Evolutionary conservation across 768 basidiomycete species (phyloP), one percentile per base, ranked within the genome.

Genomic region (Roridomyces roridus): DNA sequence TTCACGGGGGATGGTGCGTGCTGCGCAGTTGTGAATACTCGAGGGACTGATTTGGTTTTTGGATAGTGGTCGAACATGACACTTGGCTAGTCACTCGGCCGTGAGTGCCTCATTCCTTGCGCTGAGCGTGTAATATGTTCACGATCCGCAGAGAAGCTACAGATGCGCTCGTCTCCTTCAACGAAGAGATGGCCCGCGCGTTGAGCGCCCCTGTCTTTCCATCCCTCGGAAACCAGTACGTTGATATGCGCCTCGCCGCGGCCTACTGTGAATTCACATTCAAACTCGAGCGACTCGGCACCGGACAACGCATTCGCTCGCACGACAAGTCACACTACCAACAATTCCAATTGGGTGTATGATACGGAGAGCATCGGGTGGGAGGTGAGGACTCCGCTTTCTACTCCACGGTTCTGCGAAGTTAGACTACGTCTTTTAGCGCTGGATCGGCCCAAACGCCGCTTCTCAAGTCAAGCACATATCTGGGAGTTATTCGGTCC

Each of bases 281-380:
- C n/a, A 11, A 28, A 36, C 7, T 18, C 11, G 53, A 77, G 76
- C 59, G 77, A 79, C 55, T 64, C 73, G n/a, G 68, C 72, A 1
- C 77, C 77, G 26, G 76, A 75, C 42, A 79, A 79, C 63, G 64
- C 67, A 23, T 79, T 79, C 64, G 72, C 77, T 5, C 72, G 75
- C 8, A 66, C 61, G 24, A 72, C 69, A 10, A 73, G 68, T 20
- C 25, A 55, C 3, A 64, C 66, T 9, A 41, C 57, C 8, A 57
- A 64, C 31, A 55, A 63, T 44, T 65, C 70, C 6, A 72, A 77
- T 48, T 79, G 69, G 66, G 72, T 75, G 0, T 78, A 73, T 42
- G 68, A 73, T 47, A 67, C 66, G 0, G 67, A 72, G 55, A 65
- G 63, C 23, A 58, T 53, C 4, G 69, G 68, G 2, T 73, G 72